phyloP scores from a whole-genome alignment of 2,329 filamentous ascomycete genomes.

The Aureobasidium sp. region DNA sequence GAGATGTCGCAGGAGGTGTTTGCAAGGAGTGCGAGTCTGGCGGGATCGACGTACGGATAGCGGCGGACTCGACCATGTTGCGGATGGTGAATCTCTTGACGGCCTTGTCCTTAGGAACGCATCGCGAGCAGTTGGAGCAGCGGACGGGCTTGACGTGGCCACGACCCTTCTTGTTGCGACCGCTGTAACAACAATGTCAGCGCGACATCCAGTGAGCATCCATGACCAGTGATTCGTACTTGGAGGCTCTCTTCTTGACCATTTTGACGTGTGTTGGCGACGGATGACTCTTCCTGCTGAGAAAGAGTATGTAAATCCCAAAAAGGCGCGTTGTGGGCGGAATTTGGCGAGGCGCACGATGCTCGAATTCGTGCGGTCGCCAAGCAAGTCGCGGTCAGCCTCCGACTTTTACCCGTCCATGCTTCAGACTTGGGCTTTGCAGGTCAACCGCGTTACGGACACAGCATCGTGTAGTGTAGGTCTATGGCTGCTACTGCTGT shows the following conservation, averaged over 20 bases:
- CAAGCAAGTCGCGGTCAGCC: not conserved
- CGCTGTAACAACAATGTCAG: constrained; percentile 49
- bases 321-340: not conserved
- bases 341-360: not conserved
- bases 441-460: not conserved
- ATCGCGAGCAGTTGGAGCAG: constrained; percentile 76
- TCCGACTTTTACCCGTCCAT: not conserved
- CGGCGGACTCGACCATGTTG: constrained; percentile 99
- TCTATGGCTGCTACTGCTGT: not conserved
- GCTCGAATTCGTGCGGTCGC: not conserved
- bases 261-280: constrained; percentile 42
- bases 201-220: constrained; percentile 6
- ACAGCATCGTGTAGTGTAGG: not conserved
- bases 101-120: constrained; percentile 98
- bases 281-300: constrained; percentile 1
- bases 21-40: not conserved
- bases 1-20: not conserved
- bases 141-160: constrained; percentile 99
- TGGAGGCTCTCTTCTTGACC: constrained; percentile 71
- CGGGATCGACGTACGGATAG: constrained; percentile 75
- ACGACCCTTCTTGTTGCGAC: constrained; percentile 99
- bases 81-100: constrained; percentile 99
- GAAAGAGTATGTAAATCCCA: constrained; percentile 2
- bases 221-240: constrained; percentile 45
- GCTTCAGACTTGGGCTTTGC: not conserved